Percentiles rank a stretch among this genome's conserved stretches.
Conservation (phyloP, 345 rosid species). For the Eucalyptus marginata region DNA sequence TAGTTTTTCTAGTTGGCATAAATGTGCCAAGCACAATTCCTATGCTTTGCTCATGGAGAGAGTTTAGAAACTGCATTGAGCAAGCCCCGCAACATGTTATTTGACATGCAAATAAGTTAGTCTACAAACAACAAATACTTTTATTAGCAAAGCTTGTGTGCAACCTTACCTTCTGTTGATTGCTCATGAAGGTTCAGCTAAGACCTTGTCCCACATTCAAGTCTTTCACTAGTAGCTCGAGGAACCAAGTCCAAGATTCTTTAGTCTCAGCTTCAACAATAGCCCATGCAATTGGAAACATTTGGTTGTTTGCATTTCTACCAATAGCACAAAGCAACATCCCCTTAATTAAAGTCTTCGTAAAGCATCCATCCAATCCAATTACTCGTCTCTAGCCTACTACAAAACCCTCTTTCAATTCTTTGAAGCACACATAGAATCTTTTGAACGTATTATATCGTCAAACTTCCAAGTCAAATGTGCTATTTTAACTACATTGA, state of each 20-base stretch:
- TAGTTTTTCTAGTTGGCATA: not conserved
- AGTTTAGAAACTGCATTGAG: too few species aligned
- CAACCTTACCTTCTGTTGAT: not conserved
- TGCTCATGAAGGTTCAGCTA: not conserved
- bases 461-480: not conserved
- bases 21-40: too few species aligned
- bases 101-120: too few species aligned
- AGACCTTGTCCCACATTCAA: not conserved
- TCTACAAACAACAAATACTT: not conserved
- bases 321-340: not conserved
- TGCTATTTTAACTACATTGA: rapidly evolving
- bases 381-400: too few species aligned
- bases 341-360: not conserved
- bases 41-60: too few species aligned
- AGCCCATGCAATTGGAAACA: not conserved
- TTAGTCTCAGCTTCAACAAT: rapidly evolving
- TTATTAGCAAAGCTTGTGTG: not conserved
- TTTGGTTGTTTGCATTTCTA: not conserved
- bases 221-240: not conserved
- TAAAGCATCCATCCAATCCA: not conserved
- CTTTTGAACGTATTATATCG: not conserved
- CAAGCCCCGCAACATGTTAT: rapidly evolving
- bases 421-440: not conserved
- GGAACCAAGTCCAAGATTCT: not conserved
- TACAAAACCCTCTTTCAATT: not conserved